phyloP scores from a whole-genome alignment of 345 rosid species.

The Barbarea vulgaris region DNA sequence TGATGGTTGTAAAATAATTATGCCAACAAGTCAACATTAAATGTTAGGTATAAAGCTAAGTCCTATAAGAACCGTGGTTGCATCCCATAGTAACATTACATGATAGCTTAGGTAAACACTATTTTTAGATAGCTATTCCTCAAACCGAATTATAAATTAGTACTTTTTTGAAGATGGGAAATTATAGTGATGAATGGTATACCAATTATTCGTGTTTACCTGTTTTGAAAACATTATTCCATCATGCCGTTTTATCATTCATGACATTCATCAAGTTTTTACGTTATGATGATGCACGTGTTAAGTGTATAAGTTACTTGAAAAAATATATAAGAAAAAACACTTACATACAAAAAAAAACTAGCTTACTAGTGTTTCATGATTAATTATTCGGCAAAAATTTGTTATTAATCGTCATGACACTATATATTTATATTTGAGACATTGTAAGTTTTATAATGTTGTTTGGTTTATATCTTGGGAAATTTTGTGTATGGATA shows the following conservation, averaged over 20 bases:
- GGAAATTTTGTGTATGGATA: not conserved
- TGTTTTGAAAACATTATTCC: not conserved
- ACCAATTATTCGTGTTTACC: not conserved
- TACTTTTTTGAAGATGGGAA: no score
- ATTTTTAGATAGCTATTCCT: not conserved
- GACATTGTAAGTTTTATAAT: not conserved
- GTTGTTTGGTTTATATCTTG: constrained; percentile 19
- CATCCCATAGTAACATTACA: not conserved
- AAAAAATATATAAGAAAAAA: not conserved
- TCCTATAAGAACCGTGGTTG: not conserved
- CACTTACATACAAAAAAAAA: not conserved
- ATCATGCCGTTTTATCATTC: not conserved
- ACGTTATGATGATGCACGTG: not conserved
- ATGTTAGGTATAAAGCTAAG: not conserved
- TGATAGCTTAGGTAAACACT: not conserved
- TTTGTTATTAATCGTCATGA: not conserved
- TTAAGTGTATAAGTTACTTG: not conserved
- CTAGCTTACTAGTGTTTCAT: not conserved
- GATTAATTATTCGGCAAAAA: not conserved
- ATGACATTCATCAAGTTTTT: not conserved
- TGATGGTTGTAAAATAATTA: not conserved
- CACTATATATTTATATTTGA: not conserved
- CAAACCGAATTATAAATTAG: not conserved
- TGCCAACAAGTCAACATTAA: not conserved
- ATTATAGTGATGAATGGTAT: not conserved